These are phyloP conservation scores for Heliophila coronopifolia DNA, from an alignment of 441 rosid species.

Conservation along the genomic window DNA sequence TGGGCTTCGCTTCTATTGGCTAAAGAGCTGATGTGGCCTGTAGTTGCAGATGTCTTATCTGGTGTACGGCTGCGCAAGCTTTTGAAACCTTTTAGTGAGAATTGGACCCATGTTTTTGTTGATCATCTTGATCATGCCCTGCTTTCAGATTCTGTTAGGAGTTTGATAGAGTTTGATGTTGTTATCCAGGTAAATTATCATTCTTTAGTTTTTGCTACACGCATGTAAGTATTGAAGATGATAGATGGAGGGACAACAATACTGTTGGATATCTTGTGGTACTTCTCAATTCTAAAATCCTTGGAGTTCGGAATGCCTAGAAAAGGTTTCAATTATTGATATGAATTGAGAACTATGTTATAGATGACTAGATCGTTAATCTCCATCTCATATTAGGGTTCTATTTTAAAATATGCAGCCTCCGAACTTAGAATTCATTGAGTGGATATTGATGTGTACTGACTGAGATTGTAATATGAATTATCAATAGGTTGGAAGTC, in stretches of 20 bases:
- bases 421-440: conserved; percentile 3
- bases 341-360: conserved; percentile 9
- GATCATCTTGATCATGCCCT: conserved; percentile 90
- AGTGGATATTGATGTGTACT: conserved; percentile 4
- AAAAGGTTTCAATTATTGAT: conserved; percentile 6
- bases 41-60: conserved; percentile 86
- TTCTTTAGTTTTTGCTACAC: conserved; percentile 4
- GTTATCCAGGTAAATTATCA: conserved; percentile 67
- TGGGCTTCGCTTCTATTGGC: conserved; percentile 92
- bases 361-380: not conserved
- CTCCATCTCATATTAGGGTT: conserved; percentile 9
- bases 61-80: conserved; percentile 82
- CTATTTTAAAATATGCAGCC: not conserved
- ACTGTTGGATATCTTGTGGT: conserved; percentile 5
- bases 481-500: conserved; percentile 75
- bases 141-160: conserved; percentile 61
- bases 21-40: conserved; percentile 80
- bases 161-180: conserved; percentile 55
- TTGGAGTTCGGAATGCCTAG: not conserved
- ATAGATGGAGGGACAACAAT: not conserved
- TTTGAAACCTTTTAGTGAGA: conserved; percentile 42
- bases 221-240: conserved; percentile 17
- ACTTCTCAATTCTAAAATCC: not conserved
- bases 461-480: conserved; percentile 24
- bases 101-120: conserved; percentile 45